A percentile compares a stretch with the other conserved stretches of the same genome.
Conservation (phyloP, 2,329 filamentous ascomycete species). For the Triangularia setosa region DNA sequence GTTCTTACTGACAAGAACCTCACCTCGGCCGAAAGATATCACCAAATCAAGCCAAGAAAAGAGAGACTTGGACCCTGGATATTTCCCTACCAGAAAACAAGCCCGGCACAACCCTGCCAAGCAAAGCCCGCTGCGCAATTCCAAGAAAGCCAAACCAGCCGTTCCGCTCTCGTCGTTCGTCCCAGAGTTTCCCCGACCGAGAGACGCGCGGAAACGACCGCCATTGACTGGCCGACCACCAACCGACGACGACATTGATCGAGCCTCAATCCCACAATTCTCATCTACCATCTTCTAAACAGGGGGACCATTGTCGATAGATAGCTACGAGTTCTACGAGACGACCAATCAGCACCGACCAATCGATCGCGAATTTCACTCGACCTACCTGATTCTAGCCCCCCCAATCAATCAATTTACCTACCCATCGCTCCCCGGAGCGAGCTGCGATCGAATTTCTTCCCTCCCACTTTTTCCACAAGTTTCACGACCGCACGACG, state of each 20-base stretch:
- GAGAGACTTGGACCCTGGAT: background rate
- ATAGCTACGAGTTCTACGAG: background rate
- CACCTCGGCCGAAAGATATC: background rate
- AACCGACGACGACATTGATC: background rate
- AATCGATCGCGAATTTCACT: background rate
- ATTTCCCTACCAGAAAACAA: background rate
- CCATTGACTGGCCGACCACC: constrained; percentile 2
- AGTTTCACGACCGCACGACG: background rate
- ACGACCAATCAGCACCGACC: background rate
- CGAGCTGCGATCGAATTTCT: background rate
- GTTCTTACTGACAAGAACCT: background rate
- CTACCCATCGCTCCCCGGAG: background rate
- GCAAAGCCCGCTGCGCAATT: background rate
- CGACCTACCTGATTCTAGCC: background rate
- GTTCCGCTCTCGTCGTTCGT: background rate
- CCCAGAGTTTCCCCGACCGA: constrained; percentile 3
- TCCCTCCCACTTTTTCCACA: background rate
- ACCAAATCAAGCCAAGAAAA: background rate
- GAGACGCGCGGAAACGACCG: background rate
- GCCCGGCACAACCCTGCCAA: background rate
- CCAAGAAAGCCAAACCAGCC: constrained; percentile 1
- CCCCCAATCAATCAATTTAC: background rate
- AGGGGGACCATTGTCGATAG: background rate
- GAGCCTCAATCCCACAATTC: background rate
- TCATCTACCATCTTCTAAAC: background rate